Evolutionary conservation across 2,329 filamentous ascomycete genomes (phyloP).

Genomic region (Atkinsonella texensis): DNA sequence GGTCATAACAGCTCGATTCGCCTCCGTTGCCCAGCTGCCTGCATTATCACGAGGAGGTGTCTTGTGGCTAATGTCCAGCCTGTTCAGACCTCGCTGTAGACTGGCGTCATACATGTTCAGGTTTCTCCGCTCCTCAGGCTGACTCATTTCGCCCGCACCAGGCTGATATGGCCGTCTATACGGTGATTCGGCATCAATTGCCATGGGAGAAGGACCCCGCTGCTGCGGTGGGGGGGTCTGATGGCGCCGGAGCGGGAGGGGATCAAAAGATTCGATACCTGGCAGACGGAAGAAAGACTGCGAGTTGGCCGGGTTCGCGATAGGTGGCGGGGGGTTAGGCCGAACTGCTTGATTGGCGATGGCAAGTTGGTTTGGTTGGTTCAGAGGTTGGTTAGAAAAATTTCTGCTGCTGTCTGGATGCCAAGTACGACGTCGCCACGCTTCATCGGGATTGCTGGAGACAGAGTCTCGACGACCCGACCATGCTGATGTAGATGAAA

Average conservation of each 20-base stretch:
- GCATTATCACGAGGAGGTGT: conserved; percentile 40
- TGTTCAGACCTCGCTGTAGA: conserved; percentile 53
- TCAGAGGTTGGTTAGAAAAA: conserved; percentile 40
- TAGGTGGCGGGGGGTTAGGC: conserved; percentile 40
- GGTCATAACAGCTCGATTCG: conserved; percentile 40
- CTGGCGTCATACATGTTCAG: conserved; percentile 52
- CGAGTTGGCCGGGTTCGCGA: conserved; percentile 32
- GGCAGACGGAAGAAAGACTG: conserved; percentile 60
- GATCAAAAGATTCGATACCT: conserved; percentile 86
- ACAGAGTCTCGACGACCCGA: conserved; percentile 51
- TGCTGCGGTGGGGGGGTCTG: conserved; percentile 51
- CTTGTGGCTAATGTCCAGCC: conserved; percentile 49
- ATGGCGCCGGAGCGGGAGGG: conserved; percentile 48
- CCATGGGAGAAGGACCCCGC: conserved; percentile 63
- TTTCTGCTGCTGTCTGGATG: conserved; percentile 66
- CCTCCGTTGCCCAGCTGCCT: conserved; percentile 44
- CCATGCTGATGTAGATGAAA: conserved; percentile 48
- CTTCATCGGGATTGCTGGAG: conserved; percentile 53
- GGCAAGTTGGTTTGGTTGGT: conserved; percentile 60
- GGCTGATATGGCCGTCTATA: conserved; percentile 20
- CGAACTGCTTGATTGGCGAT: conserved; percentile 57
- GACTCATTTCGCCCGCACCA: conserved; percentile 17
- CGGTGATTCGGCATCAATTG: conserved; percentile 46
- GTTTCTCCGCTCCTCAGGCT: conserved; percentile 35
- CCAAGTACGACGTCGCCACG: conserved; percentile 79